phyloP scores from a whole-genome alignment of 345 rosid genomes.

The Nephelium lappaceum region DNA sequence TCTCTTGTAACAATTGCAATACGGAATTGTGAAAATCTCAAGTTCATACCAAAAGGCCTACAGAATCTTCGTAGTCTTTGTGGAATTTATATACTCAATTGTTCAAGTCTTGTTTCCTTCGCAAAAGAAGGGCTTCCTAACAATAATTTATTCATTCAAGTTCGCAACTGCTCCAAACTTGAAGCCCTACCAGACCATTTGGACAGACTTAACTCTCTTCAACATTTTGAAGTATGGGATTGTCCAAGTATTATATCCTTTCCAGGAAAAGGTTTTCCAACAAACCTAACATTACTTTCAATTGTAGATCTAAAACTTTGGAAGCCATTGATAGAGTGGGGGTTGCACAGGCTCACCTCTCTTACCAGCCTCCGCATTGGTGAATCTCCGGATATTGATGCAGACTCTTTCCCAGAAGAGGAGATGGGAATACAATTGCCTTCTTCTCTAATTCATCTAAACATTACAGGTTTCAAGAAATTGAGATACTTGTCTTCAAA shows the following conservation, averaged over 20 bases:
- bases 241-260: not conserved
- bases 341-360: constrained; percentile 1
- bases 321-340: constrained; percentile 1
- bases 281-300: not conserved
- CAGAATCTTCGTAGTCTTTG: not conserved
- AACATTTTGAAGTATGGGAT: not conserved
- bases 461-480: not conserved
- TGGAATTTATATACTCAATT: not conserved
- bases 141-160: not conserved
- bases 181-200: not conserved
- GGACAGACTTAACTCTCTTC: not conserved
- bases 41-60: not conserved
- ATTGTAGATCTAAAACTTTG: not conserved
- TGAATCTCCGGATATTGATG: not conserved
- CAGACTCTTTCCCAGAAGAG: not conserved
- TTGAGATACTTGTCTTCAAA: not conserved
- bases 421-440: not conserved
- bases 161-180: not conserved
- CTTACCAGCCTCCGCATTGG: not conserved
- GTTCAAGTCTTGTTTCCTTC: not conserved
- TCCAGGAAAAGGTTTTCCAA: not conserved
- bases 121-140: not conserved
- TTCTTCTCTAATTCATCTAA: not conserved
- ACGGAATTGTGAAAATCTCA: not conserved
- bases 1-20: not conserved